Evolutionary conservation across 768 basidiomycete species (phyloP).

Genomic region (Auricularia heimuer): DNA sequence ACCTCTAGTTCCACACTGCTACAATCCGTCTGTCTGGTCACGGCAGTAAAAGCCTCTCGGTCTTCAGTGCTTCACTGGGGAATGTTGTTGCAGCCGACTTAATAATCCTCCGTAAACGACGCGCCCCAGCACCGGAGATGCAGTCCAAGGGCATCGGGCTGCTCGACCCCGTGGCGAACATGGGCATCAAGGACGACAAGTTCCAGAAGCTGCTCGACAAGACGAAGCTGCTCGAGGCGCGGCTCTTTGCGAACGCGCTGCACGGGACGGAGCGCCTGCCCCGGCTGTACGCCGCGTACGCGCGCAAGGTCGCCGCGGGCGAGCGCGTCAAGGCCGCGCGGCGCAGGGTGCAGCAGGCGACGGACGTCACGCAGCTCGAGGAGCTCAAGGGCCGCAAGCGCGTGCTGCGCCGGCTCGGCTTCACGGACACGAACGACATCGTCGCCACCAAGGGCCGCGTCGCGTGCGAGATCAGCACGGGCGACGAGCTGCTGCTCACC

Average conservation of each 20-base stretch:
- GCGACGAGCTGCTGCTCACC: constrained; percentile 91
- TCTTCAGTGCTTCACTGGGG: no score
- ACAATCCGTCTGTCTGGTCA: no score
- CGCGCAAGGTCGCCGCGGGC: constrained; percentile 62
- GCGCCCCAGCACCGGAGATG: no score
- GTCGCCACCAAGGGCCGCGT: constrained; percentile 98
- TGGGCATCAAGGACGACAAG: constrained; percentile 92
- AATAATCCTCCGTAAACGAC: no score
- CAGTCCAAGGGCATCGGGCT: constrained; percentile 60
- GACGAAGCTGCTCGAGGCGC: constrained; percentile 83
- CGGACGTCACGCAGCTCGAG: constrained; percentile 89
- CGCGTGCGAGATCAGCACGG: constrained; percentile 96
- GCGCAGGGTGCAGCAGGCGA: constrained; percentile 79
- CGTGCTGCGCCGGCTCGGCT: constrained; percentile 82
- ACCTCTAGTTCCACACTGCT: no score
- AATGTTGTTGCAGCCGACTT: no score
- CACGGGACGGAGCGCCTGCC: constrained; percentile 72
- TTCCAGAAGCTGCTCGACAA: constrained; percentile 87
- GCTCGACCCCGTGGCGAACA: constrained; percentile 86
- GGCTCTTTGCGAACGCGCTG: constrained; percentile 69
- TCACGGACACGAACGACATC: constrained; percentile 82
- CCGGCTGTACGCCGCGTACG: constrained; percentile 70
- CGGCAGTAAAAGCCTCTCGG: no score
- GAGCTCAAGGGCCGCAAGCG: constrained; percentile 94
- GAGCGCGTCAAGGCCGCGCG: constrained; percentile 66